These are phyloP conservation scores for Xylariaceae sp. DNA, from an alignment of 2,329 filamentous ascomycete species.

Conservation along the genomic window DNA sequence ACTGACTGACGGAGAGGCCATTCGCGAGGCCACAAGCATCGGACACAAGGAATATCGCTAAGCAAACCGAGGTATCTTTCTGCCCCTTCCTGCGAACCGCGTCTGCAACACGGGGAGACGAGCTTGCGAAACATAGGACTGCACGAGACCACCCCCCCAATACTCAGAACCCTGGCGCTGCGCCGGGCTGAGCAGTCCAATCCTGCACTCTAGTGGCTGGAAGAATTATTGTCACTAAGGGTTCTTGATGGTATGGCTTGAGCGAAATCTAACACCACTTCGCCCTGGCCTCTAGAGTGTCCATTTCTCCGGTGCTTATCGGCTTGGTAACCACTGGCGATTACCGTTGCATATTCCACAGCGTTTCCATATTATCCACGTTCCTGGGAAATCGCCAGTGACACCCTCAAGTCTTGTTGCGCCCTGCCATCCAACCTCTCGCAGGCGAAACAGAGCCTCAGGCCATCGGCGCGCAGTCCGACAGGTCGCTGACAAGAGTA, in stretches of 20 bases:
- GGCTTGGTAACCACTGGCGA: no score
- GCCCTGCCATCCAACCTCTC: constrained; percentile 15
- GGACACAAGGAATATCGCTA: no score
- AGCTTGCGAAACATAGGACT: not conserved
- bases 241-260: constrained; percentile 14
- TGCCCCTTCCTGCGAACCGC: not conserved
- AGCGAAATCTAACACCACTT: constrained; percentile 15
- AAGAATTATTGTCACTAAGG: constrained; percentile 29
- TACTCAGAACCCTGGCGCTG: constrained; percentile 1
- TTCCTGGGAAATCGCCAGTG: constrained; percentile 5
- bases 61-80: no score
- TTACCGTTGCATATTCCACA: constrained; percentile 5
- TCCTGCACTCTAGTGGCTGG: constrained; percentile 29
- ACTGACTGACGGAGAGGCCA: no score
- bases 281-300: constrained; percentile 5
- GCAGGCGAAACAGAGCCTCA: constrained; percentile 14
- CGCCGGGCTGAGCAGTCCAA: constrained; percentile 19
- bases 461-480: constrained; percentile 1
- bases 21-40: no score
- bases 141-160: constrained; percentile 3
- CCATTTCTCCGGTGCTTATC: constrained; percentile 13
- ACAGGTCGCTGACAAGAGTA: not conserved
- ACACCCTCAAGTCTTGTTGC: constrained; percentile 10
- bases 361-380: not conserved
- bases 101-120: not conserved